phyloP scores from a whole-genome alignment of 2,329 filamentous ascomycete genomes.

The Trichoderma sp. region DNA sequence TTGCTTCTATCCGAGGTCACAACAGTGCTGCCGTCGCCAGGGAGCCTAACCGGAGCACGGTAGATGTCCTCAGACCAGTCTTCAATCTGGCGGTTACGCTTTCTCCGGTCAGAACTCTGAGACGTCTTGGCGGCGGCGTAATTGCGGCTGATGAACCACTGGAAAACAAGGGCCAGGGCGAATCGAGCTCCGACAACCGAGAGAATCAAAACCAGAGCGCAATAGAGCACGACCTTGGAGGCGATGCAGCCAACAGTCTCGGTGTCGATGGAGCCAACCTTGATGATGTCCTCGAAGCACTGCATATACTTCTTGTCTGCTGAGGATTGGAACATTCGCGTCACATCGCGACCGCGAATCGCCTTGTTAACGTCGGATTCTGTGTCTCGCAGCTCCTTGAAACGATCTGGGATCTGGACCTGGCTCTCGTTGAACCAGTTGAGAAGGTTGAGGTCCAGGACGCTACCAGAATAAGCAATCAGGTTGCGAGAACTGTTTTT shows the following conservation, averaged over 20 bases:
- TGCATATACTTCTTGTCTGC: slow-evolving; percentile 77
- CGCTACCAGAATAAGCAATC: slow-evolving; percentile 89
- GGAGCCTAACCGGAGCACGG: slow-evolving; percentile 76
- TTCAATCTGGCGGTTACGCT: slow-evolving; percentile 89
- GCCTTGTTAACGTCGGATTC: slow-evolving; percentile 55
- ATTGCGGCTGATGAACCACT: slow-evolving; percentile 89
- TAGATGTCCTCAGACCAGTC: slow-evolving; percentile 99
- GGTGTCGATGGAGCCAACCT: slow-evolving; percentile 92
- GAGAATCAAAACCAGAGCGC: slow-evolving; percentile 87
- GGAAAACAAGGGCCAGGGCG: slow-evolving; percentile 82
- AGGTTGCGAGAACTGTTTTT: slow-evolving; percentile 85
- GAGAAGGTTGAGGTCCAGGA: slow-evolving; percentile 84
- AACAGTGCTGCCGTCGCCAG: slow-evolving; percentile 67
- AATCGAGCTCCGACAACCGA: slow-evolving; percentile 86
- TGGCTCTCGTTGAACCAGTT: slow-evolving; percentile 85
- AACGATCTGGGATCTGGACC: slow-evolving; percentile 70
- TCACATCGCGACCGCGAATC: slow-evolving; percentile 82
- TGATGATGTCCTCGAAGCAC: slow-evolving; percentile 91
- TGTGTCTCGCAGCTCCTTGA: slow-evolving; percentile 74
- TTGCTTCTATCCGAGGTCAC: slow-evolving; percentile 71
- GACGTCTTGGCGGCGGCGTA: slow-evolving; percentile 85
- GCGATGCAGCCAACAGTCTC: slow-evolving; percentile 97
- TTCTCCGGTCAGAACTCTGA: slow-evolving; percentile 74
- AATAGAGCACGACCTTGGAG: slow-evolving; percentile 92
- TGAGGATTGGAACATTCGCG: slow-evolving; percentile 76